Conservation (phyloP, 2,329 filamentous ascomycete species). For the Fusarium fujikuroi region DNA sequence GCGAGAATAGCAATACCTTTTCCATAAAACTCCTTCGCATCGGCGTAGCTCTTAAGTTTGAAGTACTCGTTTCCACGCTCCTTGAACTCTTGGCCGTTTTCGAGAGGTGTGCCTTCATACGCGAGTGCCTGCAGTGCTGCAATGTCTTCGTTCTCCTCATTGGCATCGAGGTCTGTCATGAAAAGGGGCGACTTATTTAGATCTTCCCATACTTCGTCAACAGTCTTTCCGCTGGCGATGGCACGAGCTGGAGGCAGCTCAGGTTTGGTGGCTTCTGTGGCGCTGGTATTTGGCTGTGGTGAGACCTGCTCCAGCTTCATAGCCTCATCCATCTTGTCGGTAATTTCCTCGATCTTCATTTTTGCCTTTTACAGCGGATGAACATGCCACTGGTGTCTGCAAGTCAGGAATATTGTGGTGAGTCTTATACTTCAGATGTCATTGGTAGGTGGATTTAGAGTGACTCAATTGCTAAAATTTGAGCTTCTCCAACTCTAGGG, state of each 20-base stretch:
- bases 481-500: conserved; percentile 40
- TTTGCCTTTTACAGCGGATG: conserved; percentile 1
- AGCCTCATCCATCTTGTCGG: conserved; percentile 53
- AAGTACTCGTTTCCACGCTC: conserved; percentile 94
- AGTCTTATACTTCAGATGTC: conserved; percentile 10
- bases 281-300: neutral
- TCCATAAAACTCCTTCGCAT: conserved; percentile 91
- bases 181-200: conserved; percentile 80
- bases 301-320: conserved; percentile 40
- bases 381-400: neutral
- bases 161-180: conserved; percentile 93
- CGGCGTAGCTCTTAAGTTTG: conserved; percentile 74
- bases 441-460: conserved; percentile 16
- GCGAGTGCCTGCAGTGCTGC: conserved; percentile 90
- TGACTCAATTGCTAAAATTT: conserved; percentile 40
- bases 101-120: conserved; percentile 89
- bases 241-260: conserved; percentile 59
- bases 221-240: conserved; percentile 56
- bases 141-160: conserved; percentile 83
- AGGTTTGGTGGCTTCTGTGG: conserved; percentile 49
- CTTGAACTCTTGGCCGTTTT: conserved; percentile 86
- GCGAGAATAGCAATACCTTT: conserved; percentile 83
- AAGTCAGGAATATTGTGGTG: neutral
- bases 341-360: conserved; percentile 58
- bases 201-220: conserved; percentile 66